Conservation (phyloP, 805 yeast species). For the Candida vartiovaarae region DNA sequence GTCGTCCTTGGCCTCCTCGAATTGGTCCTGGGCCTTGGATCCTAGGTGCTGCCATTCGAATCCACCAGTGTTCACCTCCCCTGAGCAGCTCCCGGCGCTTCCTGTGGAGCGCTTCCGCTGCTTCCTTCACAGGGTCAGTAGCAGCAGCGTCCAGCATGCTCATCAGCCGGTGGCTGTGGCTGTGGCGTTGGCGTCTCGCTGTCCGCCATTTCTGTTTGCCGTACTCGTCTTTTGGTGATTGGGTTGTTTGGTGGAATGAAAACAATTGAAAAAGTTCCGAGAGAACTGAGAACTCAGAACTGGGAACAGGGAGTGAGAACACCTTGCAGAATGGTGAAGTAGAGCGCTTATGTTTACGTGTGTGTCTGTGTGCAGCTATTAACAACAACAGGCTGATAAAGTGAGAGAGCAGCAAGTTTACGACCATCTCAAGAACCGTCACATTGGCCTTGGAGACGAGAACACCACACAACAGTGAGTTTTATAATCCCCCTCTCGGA, state of each 20-base stretch:
- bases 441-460: constrained; percentile 71
- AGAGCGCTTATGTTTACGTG: background rate
- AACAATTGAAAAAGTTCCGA: too few relatives aligned
- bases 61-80: background rate
- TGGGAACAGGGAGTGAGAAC: too few relatives aligned
- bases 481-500: background rate
- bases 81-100: constrained; percentile 2
- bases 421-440: constrained; percentile 50
- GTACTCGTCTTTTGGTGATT: too few relatives aligned
- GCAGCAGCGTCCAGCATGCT: too few relatives aligned
- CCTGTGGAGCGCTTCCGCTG: background rate
- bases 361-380: background rate
- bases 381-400: constrained; percentile 48
- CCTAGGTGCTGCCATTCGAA: constrained; percentile 4
- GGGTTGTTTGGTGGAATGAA: too few relatives aligned
- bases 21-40: background rate
- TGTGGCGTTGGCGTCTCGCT: background rate
- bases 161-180: too few relatives aligned
- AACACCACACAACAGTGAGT: constrained; percentile 48
- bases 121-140: background rate
- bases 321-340: background rate
- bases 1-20: background rate
- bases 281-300: too few relatives aligned
- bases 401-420: constrained; percentile 51
- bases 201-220: background rate